Evolutionary conservation across 352 stramenopile species (phyloP).

Genomic region (Phytophthora megakarya): DNA sequence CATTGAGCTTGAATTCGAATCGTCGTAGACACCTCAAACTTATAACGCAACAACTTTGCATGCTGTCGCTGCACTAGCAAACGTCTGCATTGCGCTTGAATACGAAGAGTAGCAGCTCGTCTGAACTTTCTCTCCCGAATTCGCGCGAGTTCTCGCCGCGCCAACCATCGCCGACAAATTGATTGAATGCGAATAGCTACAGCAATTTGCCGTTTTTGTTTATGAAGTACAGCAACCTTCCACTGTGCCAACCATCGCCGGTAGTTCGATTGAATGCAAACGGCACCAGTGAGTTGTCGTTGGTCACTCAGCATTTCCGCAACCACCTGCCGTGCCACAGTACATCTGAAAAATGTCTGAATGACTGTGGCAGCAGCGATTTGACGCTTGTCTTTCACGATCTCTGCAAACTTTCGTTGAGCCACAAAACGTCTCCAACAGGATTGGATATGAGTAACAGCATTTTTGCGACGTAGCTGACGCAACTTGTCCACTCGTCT

Average conservation of each 20-base stretch:
- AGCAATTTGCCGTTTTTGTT: slow-evolving; percentile 12
- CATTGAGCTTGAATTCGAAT: slow-evolving; percentile 41
- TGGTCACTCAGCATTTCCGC: slow-evolving; percentile 24
- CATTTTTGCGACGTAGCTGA: slow-evolving; percentile 33
- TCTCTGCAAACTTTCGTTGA: slow-evolving; percentile 21
- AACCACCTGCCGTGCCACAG: slow-evolving; percentile 20
- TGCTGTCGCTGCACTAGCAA: slow-evolving; percentile 14
- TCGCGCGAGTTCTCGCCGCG: slow-evolving; percentile 9
- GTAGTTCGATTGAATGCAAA: slow-evolving; percentile 26
- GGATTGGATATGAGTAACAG: slow-evolving; percentile 40
- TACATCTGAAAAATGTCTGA: slow-evolving; percentile 32
- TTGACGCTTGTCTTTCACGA: slow-evolving; percentile 30
- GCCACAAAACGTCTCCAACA: slow-evolving; percentile 36
- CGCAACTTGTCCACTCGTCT: slow-evolving; percentile 41
- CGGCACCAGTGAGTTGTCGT: slow-evolving; percentile 14
- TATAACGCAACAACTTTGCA: slow-evolving; percentile 8
- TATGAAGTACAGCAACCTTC: slow-evolving; percentile 9
- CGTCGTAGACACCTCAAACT: slow-evolving; percentile 19
- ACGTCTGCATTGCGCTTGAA: slow-evolving; percentile 23
- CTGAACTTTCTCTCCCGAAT: slow-evolving; percentile 11
- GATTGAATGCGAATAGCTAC: slow-evolving; percentile 21
- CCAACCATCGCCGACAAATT: slow-evolving; percentile 21
- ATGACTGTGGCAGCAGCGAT: slow-evolving; percentile 29
- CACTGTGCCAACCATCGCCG: slow-evolving; percentile 31
- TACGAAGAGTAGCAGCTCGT: slow-evolving; percentile 14